These are phyloP conservation scores for Rhodamnia rubescens DNA, from an alignment of 345 rosid species.

Conservation along the genomic window DNA sequence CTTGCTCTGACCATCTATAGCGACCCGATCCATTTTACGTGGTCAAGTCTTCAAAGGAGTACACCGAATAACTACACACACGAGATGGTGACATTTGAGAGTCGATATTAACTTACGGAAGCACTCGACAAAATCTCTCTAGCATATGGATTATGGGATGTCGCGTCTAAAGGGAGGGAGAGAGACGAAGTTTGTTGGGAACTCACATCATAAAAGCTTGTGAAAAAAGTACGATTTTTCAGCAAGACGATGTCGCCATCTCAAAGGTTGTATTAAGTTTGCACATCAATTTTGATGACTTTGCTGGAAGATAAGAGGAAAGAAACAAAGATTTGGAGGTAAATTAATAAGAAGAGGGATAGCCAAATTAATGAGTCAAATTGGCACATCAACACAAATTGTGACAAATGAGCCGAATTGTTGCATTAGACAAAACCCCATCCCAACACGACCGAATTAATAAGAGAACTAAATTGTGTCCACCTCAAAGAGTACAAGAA, in stretches of 20 bases:
- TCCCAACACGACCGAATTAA: neutral
- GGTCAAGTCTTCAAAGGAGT: too few relatives aligned
- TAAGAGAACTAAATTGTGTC: accelerated
- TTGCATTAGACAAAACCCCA: neutral
- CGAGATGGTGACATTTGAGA: too few relatives aligned
- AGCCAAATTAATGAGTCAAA: neutral
- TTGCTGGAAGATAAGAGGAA: neutral
- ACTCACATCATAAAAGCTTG: neutral
- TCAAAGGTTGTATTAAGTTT: neutral
- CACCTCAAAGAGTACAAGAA: neutral
- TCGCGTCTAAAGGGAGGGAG: accelerated
- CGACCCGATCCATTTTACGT: too few relatives aligned
- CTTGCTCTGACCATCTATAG: too few relatives aligned
- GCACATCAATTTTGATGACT: neutral
- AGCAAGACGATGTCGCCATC: neutral
- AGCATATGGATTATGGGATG: too few relatives aligned
- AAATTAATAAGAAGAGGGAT: neutral
- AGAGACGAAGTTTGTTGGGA: neutral
- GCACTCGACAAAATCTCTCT: too few relatives aligned
- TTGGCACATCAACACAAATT: neutral
- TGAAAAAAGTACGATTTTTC: neutral
- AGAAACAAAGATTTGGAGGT: neutral
- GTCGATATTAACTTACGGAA: too few relatives aligned
- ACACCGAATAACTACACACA: too few relatives aligned
- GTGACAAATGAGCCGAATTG: neutral